Evolutionary conservation across 345 rosid species (phyloP).

Genomic region (Citrus sinensis): DVS_A1.0 CM039166.1:25951001-25951500

Average conservation of each 20-base stretch:
- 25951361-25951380: background rate
- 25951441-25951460: background rate
- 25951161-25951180: slow-evolving; percentile 67
- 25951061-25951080: slow-evolving; percentile 60
- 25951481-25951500: background rate
- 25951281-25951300: slow-evolving; percentile 5
- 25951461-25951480: background rate
- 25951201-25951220: slow-evolving; percentile 8
- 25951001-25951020: slow-evolving; percentile 96
- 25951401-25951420: background rate
- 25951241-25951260: slow-evolving; percentile 2
- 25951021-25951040: slow-evolving; percentile 64
- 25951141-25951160: slow-evolving; percentile 53
- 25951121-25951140: background rate
- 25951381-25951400: background rate
- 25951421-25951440: too few relatives aligned
- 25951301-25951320: background rate
- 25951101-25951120: background rate
- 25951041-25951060: slow-evolving; percentile 90
- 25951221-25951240: background rate
- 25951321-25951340: background rate
- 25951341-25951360: background rate
- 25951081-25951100: slow-evolving; percentile 8
- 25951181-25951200: slow-evolving; percentile 14
- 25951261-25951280: slow-evolving; percentile 14